Evolutionary conservation across 768 basidiomycete species (phyloP).

Genomic region (Lactarius pseudohatsudake): DNA sequence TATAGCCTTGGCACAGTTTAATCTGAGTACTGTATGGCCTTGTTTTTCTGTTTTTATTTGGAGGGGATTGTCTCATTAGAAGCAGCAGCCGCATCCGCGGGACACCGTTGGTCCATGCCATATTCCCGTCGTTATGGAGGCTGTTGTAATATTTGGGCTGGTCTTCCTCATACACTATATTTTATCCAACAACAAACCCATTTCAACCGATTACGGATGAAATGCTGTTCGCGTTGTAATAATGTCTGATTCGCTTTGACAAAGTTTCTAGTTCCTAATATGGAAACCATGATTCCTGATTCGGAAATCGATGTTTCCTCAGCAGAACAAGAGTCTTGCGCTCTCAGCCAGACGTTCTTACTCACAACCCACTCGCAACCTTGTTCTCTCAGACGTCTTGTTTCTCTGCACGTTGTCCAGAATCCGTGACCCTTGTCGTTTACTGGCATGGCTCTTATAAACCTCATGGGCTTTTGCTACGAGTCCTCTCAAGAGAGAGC

Average conservation of each 20-base stretch:
- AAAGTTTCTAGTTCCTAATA: constrained; percentile 5
- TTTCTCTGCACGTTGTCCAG: not conserved
- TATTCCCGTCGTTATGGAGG: not conserved
- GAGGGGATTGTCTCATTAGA: not conserved
- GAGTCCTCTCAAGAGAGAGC: not conserved
- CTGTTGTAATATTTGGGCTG: not conserved
- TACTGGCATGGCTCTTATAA: constrained; percentile 9
- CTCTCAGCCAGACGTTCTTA: not conserved
- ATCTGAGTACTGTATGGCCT: constrained; percentile 6
- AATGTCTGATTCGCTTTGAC: not conserved
- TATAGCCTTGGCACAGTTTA: constrained; percentile 20
- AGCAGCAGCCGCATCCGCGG: not conserved
- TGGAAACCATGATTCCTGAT: constrained; percentile 17
- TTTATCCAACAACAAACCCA: not conserved
- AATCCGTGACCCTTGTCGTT: not conserved
- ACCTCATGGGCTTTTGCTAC: not conserved
- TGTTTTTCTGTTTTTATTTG: not conserved
- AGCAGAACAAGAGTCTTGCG: constrained; percentile 3
- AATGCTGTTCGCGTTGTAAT: not conserved
- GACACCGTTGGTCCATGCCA: not conserved
- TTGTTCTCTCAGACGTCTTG: constrained; percentile 12
- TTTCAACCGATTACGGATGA: not conserved
- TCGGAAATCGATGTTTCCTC: constrained; percentile 9
- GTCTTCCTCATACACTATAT: not conserved
- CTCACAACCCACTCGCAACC: not conserved